Conservation (phyloP, 129 eudicot species). For the Gnaphalium uliginosum region DNA sequence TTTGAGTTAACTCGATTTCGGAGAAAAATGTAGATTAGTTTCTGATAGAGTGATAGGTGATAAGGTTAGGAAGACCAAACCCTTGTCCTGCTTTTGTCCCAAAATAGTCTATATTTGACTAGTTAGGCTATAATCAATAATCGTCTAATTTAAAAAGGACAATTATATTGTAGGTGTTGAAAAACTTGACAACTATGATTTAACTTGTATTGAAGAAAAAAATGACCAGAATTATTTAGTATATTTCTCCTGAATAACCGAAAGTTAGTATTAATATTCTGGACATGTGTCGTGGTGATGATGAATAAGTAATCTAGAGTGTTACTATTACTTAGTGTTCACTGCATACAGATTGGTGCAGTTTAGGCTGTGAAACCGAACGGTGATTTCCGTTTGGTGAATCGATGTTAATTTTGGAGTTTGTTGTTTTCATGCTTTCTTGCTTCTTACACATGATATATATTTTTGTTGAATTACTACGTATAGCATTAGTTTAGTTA, state of each 20-base stretch:
- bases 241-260: neutral
- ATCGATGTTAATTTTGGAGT: neutral
- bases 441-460: neutral
- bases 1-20: neutral
- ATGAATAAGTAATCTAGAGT: neutral
- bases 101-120: neutral
- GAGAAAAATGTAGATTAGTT: too few species aligned
- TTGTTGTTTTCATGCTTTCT: constrained; percentile 2
- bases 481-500: neutral
- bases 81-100: neutral
- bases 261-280: neutral
- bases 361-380: constrained; percentile 6
- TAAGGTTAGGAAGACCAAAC: neutral
- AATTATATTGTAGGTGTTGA: constrained; percentile 1
- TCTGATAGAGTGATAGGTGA: neutral
- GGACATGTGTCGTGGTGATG: neutral
- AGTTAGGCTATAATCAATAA: neutral
- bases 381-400: neutral
- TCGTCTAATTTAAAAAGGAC: neutral
- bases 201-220: neutral
- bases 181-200: neutral
- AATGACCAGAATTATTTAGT: neutral
- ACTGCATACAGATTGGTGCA: neutral
- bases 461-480: constrained; percentile 4
- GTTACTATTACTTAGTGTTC: neutral